Evolutionary conservation across 2,329 filamentous ascomycete genomes (phyloP), one percentile per base, ranked within the genome.

Genomic region (Aspergillus ustus): DNA sequence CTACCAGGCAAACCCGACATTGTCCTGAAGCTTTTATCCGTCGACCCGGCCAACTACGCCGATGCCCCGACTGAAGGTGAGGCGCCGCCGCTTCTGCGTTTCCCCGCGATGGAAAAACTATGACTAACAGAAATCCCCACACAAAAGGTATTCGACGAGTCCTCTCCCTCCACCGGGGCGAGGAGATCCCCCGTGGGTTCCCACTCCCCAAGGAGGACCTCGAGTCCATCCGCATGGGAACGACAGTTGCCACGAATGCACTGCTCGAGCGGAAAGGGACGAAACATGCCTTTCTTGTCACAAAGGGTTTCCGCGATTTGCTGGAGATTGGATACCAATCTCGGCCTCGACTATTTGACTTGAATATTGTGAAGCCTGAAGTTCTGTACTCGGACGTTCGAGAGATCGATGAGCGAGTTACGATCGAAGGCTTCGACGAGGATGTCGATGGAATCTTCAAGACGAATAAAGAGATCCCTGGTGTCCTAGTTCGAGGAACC

Each of bases 221-320:
- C 4, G 54, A 50, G 44, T 57, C 54, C n/a, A 57, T 97, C 71
- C 89, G 93, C 55, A 97, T 97, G 93, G 93, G 93, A 56, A 97
- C 93, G 3, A 97, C 93, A 0, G 93, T 97, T 13, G 93, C 93
- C 4, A 97, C 93, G 0, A 97, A 97, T 75, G 93, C 93, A 0
- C 78, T 97, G 61, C 83, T 97, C 2, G 93, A 97, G 78, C 84
- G 93, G 66, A 97, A 96, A 75, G 93, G 93, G 51, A 92, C 96
- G 76, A 88, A 87, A 66, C 93, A 94, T 69, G 93, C 91, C 13
- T 85, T 97, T 76, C 87, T 97, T 1, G 92, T 95, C 7, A 96
- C 93, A 0, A 90, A 89, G 69, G 93, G 93, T 0, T 97, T 96
- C 80, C 89, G 87, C 63, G 93, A 97, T 76, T 92, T 93, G 64